A percentile compares a stretch with the other conserved stretches of the same genome.
phyloP scores from a whole-genome alignment of 2,329 filamentous ascomycete species.

The Atkinsonella hypoxylon region DNA sequence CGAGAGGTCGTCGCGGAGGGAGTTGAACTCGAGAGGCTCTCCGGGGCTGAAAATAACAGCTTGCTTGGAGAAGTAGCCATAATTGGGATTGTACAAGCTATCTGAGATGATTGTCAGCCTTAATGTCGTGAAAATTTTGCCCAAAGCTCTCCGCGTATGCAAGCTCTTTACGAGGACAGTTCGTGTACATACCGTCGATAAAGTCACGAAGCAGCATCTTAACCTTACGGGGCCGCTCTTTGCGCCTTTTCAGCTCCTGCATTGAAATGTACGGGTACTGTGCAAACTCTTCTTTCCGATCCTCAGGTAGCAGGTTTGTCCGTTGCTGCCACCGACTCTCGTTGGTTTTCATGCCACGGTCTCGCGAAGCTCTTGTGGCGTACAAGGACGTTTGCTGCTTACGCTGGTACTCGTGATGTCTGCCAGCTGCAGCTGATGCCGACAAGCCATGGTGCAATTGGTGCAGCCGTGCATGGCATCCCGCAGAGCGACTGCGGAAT shows the following conservation, averaged over 20 bases:
- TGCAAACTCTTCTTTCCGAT: slow-evolving; percentile 70
- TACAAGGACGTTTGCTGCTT: slow-evolving; percentile 14
- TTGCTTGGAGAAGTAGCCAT: slow-evolving; percentile 94
- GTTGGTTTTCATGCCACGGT: slow-evolving; percentile 33
- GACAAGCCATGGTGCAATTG: not conserved
- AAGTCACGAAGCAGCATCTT: slow-evolving; percentile 98
- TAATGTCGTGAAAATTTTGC: not conserved
- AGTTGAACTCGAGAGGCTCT: slow-evolving; percentile 78
- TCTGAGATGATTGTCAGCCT: slow-evolving; percentile 38
- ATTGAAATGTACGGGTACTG: slow-evolving; percentile 77
- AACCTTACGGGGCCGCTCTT: slow-evolving; percentile 69
- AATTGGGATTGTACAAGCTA: slow-evolving; percentile 85
- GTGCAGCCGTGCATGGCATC: slow-evolving; percentile 18
- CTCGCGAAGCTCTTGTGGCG: slow-evolving; percentile 18
- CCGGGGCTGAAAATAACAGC: slow-evolving; percentile 92
- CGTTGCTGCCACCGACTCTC: slow-evolving; percentile 82
- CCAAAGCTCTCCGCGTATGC: not conserved
- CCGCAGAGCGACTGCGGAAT: slow-evolving; percentile 49
- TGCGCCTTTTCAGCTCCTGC: slow-evolving; percentile 59
- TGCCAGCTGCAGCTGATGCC: not conserved
- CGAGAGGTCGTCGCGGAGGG: slow-evolving; percentile 69
- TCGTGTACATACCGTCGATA: slow-evolving; percentile 58
- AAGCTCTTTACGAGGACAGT: slow-evolving; percentile 6
- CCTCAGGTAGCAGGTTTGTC: slow-evolving; percentile 58
- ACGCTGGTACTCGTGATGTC: slow-evolving; percentile 4